Conservation (phyloP, 495 filamentous ascomycete species). For the Aspergillus indologenus region DNA sequence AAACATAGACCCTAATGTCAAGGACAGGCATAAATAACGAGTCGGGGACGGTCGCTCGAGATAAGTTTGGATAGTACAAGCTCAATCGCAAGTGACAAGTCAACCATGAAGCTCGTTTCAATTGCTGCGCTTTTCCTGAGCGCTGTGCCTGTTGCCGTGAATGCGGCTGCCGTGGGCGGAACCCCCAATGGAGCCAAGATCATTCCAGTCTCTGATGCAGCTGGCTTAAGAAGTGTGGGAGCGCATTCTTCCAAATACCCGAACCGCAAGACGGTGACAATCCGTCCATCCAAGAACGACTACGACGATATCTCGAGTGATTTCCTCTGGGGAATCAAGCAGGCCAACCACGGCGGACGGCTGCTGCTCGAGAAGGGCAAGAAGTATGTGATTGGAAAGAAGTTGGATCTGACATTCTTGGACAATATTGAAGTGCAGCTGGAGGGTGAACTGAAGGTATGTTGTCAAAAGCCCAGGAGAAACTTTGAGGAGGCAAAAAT, state of each 20-base stretch:
- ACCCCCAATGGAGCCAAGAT: conserved; percentile 28
- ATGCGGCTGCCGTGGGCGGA: conserved; percentile 6
- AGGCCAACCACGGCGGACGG: conserved; percentile 53
- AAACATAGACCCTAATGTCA: background rate
- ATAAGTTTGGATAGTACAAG: background rate
- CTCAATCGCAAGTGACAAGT: background rate
- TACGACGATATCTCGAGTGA: conserved; percentile 53
- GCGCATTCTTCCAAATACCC: conserved; percentile 30
- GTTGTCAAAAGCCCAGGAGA: background rate
- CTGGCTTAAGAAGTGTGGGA: conserved; percentile 24
- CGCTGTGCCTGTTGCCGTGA: conserved; percentile 17
- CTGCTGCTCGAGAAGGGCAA: conserved; percentile 48
- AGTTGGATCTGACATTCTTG: conserved; percentile 54
- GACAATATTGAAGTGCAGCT: conserved; percentile 54
- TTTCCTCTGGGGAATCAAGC: conserved; percentile 49
- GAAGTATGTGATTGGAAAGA: conserved; percentile 54
- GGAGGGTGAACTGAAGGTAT: conserved; percentile 52
- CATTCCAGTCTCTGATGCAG: conserved; percentile 26
- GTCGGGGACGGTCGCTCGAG: background rate
- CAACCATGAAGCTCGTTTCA: conserved; percentile 27
- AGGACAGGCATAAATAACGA: background rate
- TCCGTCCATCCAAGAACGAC: conserved; percentile 49
- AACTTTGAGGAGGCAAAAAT: no score
- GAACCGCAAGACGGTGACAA: conserved; percentile 44
- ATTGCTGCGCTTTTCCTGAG: conserved; percentile 26